phyloP scores from a whole-genome alignment of 495 filamentous ascomycete genomes.

The Podospora conica region DNA sequence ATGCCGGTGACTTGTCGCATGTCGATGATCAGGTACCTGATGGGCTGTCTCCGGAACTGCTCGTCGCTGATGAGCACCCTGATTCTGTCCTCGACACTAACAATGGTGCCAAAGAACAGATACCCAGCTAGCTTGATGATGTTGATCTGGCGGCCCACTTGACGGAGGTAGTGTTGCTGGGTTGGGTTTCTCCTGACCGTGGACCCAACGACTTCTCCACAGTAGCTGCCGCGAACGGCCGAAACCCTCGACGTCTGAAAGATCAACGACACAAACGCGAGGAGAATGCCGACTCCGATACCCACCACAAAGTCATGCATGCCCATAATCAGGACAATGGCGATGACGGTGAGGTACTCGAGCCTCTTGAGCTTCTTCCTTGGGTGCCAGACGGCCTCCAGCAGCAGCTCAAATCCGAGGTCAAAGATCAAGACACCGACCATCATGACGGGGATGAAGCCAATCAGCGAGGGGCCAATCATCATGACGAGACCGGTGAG shows the following conservation, averaged over 20 bases:
- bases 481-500: conserved; percentile 76
- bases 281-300: conserved; percentile 82
- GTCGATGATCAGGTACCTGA: conserved; percentile 86
- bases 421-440: conserved; percentile 92
- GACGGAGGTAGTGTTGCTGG: conserved; percentile 76
- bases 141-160: conserved; percentile 80
- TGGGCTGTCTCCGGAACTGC: conserved; percentile 65
- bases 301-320: conserved; percentile 92
- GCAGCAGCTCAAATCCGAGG: conserved; percentile 81
- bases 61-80: conserved; percentile 75
- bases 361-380: conserved; percentile 76
- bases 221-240: conserved; percentile 79
- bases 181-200: conserved; percentile 86
- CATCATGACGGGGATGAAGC: conserved; percentile 93
- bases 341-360: conserved; percentile 86
- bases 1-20: conserved; percentile 83
- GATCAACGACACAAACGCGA: conserved; percentile 85
- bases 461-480: conserved; percentile 79
- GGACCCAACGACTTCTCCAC: conserved; percentile 78
- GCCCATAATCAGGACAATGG: conserved; percentile 95
- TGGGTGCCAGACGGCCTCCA: conserved; percentile 82
- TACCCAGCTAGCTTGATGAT: conserved; percentile 88
- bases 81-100: conserved; percentile 84
- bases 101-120: conserved; percentile 95
- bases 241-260: conserved; percentile 85